Evolutionary conservation across 176 grass and related monocot species (phyloP), one percentile per base, ranked within the genome.

Genomic region (Eremochloa ophiuroides): DNA sequence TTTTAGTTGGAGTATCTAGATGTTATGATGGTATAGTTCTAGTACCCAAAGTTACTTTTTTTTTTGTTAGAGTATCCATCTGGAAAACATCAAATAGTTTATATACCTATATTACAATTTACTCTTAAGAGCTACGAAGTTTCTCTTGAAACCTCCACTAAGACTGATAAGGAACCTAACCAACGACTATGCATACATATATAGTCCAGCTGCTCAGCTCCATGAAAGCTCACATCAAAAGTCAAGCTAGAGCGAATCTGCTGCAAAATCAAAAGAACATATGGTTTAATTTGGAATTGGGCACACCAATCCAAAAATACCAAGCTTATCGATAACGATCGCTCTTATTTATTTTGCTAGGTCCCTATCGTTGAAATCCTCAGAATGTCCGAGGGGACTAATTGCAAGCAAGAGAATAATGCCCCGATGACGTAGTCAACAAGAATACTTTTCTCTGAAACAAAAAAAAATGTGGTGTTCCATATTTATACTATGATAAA

Each of bases 331-430:
- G 58, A 35, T 37, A 66, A 2, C 66, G 25, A 60, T 28, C 1
- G 25, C 4, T 27, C 25, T 26, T 60, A 60, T 55, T 23, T 20
- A 53, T 22, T 22, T 53, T 1, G 47, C n/a, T 58, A 69, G 67
- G 43, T 41, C 76, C 33, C 2, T 44, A 37, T 25, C 26, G 63
- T 44, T 38, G 10, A 85, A 63, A 77, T 70, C 27, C 43, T 64
- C 4, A 70, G 17, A 89, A 81, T 46, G 35, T 85, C 65, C 78
- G 38, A 70, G 16, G 33, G 41, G 31, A 71, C 33, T 81, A 53
- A 10, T 12, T 55, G 82, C 56, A 65, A 85, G 58, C 12, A 58
- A 71, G 42, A 81, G 56, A 86, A 82, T 78, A 65, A 65, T 73
- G 16, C 47, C 2, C 35, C 3, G 9, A 2, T 11, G 83, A 85